Evolutionary conservation across 1,284 basidiomycete species (phyloP), one percentile per base, ranked within the genome.

Genomic region (Ustilago shanxiensis): DNA sequence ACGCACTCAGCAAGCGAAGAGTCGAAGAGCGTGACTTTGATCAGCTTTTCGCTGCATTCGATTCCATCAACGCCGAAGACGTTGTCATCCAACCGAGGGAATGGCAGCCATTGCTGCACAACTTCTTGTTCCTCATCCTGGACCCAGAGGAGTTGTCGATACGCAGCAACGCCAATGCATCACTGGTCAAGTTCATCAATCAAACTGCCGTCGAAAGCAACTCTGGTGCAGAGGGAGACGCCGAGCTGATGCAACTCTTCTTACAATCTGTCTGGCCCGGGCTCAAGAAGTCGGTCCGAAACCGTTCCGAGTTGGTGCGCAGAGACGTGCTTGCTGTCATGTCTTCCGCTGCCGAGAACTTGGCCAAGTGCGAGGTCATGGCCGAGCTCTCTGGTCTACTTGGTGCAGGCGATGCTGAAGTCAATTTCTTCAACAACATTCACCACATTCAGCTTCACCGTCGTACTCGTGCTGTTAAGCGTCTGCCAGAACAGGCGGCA

Each of bases 401-500:
- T n/a, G 93, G 93, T 4, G 91, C 89, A 18, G 95, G 94, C 0
- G 96, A 99, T 82, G 93, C 94, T 53, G 97, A 99, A 86, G 95
- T 94, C 29, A 95, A 92, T 85, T 96, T 99, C 88, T 98, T 99
- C 89, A 92, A 92, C 88, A 99, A 99, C 86, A 91, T 99, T 58
- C 91, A 93, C 75, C 97, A 99, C 86, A 91, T 99, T 59, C 97
- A 99, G 87, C 88, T 93, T 5, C 96, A 99, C 86, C 92, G 96
- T 66, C 91, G 96, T 22, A 91, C 92, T 1, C 89, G 97, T 73
- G 96, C 97, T 0, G 89, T 99, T 37, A 91, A 93, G 31, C 90
- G 95, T 33, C 89, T 99, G 14, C 91, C 91, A 0, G 94, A 98
- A 54, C 90, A 92, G 61, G 92, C 91, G 62, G 90, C 92, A n/a